Conservation (phyloP, 2,329 filamentous ascomycete species). For the Phialophora expanda region DNA sequence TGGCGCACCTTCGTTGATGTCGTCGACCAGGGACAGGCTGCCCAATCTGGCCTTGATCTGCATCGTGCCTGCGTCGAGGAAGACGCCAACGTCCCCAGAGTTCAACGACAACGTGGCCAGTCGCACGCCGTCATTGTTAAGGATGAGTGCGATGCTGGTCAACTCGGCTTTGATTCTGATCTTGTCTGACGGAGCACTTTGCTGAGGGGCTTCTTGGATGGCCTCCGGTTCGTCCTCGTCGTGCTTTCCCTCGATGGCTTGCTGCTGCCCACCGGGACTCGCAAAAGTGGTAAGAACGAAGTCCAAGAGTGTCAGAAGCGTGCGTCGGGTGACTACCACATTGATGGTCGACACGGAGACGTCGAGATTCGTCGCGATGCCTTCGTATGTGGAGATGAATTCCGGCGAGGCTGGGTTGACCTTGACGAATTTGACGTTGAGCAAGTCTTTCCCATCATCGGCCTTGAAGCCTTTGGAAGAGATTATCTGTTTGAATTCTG, state of each 20-base stretch:
- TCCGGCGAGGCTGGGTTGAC: slow-evolving; percentile 92
- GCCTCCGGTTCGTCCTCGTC: slow-evolving; percentile 48
- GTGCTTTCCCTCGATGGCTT: slow-evolving; percentile 45
- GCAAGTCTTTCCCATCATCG: slow-evolving; percentile 77
- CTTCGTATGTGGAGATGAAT: slow-evolving; percentile 88
- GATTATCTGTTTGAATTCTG: slow-evolving; percentile 97
- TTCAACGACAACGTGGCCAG: slow-evolving; percentile 91
- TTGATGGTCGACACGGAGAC: slow-evolving; percentile 95
- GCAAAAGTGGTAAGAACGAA: slow-evolving; percentile 94
- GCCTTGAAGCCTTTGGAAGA: slow-evolving; percentile 78
- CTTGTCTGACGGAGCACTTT: slow-evolving; percentile 60
- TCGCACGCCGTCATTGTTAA: slow-evolving; percentile 97
- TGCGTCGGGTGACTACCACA: slow-evolving; percentile 89
- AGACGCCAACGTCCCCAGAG: slow-evolving; percentile 88
- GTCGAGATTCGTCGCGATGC: slow-evolving; percentile 90
- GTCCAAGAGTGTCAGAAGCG: slow-evolving; percentile 86
- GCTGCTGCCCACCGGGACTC: slow-evolving; percentile 55
- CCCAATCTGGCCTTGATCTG: slow-evolving; percentile 84
- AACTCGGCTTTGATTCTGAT: slow-evolving; percentile 93
- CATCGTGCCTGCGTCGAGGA: slow-evolving; percentile 84
- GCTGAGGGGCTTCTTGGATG: slow-evolving; percentile 26
- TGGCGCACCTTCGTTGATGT: slow-evolving; percentile 88
- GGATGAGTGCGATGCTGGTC: slow-evolving; percentile 88
- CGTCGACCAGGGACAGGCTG: slow-evolving; percentile 85
- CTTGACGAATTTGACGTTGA: slow-evolving; percentile 85